These are phyloP conservation scores for Trypanosoma platydactyli DNA, from an alignment of 208 protist species.

Conservation along the genomic window DNA sequence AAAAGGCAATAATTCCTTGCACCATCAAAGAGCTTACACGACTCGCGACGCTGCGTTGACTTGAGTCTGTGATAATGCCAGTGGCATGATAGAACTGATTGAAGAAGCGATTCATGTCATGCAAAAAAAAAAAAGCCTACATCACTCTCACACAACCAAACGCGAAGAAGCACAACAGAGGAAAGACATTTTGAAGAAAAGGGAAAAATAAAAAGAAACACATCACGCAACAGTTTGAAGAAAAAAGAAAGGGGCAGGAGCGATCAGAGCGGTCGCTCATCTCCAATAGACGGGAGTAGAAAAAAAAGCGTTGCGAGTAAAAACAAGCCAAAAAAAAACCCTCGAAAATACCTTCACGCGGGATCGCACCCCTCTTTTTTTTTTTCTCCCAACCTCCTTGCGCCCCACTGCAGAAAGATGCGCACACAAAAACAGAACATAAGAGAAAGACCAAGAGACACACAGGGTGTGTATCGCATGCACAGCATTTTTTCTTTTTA, in stretches of 20 bases:
- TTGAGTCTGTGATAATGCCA: constrained; percentile 66
- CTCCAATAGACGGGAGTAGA: no score
- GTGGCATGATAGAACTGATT: constrained; percentile 64
- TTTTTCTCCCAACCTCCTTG: no score
- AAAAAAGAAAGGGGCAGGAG: no score
- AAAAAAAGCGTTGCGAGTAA: neutral
- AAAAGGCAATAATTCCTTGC: constrained; percentile 61
- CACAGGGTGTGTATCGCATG: no score
- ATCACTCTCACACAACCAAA: neutral
- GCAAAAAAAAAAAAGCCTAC: neutral
- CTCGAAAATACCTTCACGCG: no score
- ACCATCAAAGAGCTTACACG: constrained; percentile 52
- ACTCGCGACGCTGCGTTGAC: constrained; percentile 73
- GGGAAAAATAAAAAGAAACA: constrained; percentile 20
- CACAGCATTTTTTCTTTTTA: no score
- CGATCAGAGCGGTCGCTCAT: no score
- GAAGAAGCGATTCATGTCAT: constrained; percentile 79
- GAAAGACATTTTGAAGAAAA: constrained; percentile 4
- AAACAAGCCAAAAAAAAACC: neutral
- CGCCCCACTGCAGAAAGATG: no score
- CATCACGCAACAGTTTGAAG: neutral
- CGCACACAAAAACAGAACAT: neutral
- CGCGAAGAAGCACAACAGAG: constrained; percentile 2
- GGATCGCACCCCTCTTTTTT: no score
- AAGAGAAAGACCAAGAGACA: neutral